Conservation (phyloP, 2,329 filamentous ascomycete species). For the Scorias spongiosa region DNA sequence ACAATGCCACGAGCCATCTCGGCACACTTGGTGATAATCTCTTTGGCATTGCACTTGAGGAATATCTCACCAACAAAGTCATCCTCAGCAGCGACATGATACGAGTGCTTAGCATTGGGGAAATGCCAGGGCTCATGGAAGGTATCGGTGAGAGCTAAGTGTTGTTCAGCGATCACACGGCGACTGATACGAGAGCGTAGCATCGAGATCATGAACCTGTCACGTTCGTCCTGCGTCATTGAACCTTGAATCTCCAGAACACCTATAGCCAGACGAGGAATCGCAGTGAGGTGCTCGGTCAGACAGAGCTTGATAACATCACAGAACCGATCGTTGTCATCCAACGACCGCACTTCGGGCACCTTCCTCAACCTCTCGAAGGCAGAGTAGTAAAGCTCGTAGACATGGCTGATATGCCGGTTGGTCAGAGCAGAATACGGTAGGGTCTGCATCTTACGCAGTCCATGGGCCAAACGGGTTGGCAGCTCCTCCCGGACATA, state of each 20-base stretch:
- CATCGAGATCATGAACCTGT: conserved; percentile 90
- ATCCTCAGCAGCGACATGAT: conserved; percentile 39
- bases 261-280: conserved; percentile 86
- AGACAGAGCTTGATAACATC: conserved; percentile 64
- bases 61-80: conserved; percentile 96
- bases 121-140: conserved; percentile 86
- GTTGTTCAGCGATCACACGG: conserved; percentile 92
- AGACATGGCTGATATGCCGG: conserved; percentile 81
- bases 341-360: conserved; percentile 65
- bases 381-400: conserved; percentile 92
- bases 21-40: conserved; percentile 75
- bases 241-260: conserved; percentile 78
- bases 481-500: conserved; percentile 93
- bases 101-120: conserved; percentile 53
- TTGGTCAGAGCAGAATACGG: conserved; percentile 97
- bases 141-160: conserved; percentile 85
- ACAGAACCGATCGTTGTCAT: conserved; percentile 84
- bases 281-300: conserved; percentile 79
- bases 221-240: conserved; percentile 66
- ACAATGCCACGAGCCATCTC: conserved; percentile 61
- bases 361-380: conserved; percentile 82
- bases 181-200: conserved; percentile 84
- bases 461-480: conserved; percentile 74
- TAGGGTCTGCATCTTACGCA: conserved; percentile 92
- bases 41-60: conserved; percentile 76